Evolutionary conservation across 2,329 filamentous ascomycete genomes (phyloP).

Genomic region (Rhexocercosporidium sp.): DNA sequence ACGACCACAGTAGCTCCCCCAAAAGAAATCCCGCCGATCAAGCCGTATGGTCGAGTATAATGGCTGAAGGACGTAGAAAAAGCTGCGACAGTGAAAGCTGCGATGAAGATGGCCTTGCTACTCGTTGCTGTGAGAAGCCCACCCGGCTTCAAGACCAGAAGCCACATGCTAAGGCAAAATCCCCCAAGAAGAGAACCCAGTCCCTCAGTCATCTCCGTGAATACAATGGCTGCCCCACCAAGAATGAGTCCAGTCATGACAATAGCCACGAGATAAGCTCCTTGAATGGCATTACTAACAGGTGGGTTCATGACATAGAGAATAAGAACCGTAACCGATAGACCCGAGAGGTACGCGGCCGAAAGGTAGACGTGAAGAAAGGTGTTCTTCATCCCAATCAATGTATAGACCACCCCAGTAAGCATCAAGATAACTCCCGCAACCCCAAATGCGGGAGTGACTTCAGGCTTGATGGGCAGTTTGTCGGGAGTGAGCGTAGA

Average conservation of each 20-base stretch:
- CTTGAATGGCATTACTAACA: constrained; percentile 76
- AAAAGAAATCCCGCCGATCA: constrained; percentile 80
- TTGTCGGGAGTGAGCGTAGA: constrained; percentile 46
- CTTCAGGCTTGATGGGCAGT: constrained; percentile 72
- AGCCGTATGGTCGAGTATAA: constrained; percentile 76
- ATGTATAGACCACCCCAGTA: constrained; percentile 70
- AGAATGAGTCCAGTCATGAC: constrained; percentile 75
- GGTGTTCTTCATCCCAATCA: constrained; percentile 83
- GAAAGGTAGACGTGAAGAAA: constrained; percentile 84
- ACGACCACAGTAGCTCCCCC: constrained; percentile 79
- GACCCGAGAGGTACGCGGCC: constrained; percentile 71
- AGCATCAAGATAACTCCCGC: constrained; percentile 77
- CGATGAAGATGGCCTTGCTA: constrained; percentile 77
- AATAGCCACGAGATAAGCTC: constrained; percentile 82
- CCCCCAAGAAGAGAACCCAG: constrained; percentile 63
- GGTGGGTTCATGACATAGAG: constrained; percentile 87
- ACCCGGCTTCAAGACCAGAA: constrained; percentile 77
- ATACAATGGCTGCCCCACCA: constrained; percentile 76
- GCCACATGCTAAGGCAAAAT: constrained; percentile 64
- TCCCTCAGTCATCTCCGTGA: constrained; percentile 79
- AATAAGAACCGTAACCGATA: constrained; percentile 82
- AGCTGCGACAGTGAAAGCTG: constrained; percentile 67
- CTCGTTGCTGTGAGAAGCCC: constrained; percentile 69
- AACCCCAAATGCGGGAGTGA: constrained; percentile 84
- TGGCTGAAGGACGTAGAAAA: constrained; percentile 81